Evolutionary conservation across 2,329 filamentous ascomycete genomes (phyloP), one percentile per base, ranked within the genome.

Genomic region (Alternaria conjuncta): DNA sequence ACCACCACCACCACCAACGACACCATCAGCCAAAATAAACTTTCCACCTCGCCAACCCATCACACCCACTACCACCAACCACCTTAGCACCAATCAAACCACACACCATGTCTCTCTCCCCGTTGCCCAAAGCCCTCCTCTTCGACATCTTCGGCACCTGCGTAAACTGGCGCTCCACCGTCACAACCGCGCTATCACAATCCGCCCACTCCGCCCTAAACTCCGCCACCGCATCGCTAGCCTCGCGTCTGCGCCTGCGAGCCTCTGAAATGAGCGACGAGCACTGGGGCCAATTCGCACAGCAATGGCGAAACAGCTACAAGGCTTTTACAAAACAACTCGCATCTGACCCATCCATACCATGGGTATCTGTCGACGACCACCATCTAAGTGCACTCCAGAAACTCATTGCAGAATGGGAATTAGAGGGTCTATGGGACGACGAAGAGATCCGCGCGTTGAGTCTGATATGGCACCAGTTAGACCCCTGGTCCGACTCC

Each of bases 101-200:
- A 51, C 11, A 26, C 30, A 72, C 57, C 3, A 78, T 78, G 76
- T 64, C 72, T 55, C 54, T 76, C 5, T 53, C 64, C 12, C 70
- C 68, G 10, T 60, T 70, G 9, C 80, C 81, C 66, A 88, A 88
- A 68, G 90, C 87, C 8, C 82, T 94, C 32, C 84, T 89, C 57
- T 93, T 93, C 74, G 91, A 94, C 80, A 87, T 93, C 71, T 94
- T 94, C 78, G 92, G 92, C 46, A 96, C 93, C 1, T 88, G 90
- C 66, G 92, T 96, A 49, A 86, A 95, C 82, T 95, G 92, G 92
- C 89, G 92, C 60, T 83, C 83, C 43, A 88, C 88, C 2, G 87
- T 96, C 20, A 87, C 85, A 13, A 81, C 84, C 9, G 86, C 87
- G 57, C 85, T 96, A 51, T 76, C 80, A 23, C 74, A 82, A 11